Percentiles rank a stretch among this genome's conserved stretches.
phyloP scores from a whole-genome alignment of 164 flowering plant genomes.

The Akebia trifoliata region DNA sequence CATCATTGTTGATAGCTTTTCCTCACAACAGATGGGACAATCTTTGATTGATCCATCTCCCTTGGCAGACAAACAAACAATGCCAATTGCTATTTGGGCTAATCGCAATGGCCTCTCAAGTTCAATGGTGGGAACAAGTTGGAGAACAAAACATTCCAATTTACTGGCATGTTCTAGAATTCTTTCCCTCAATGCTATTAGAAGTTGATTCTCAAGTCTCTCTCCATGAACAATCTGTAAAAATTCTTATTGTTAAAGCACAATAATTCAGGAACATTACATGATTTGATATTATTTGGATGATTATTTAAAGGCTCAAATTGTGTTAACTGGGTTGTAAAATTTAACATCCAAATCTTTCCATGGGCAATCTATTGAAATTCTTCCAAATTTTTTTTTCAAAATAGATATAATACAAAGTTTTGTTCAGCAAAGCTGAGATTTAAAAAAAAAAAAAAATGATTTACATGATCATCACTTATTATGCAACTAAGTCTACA shows the following conservation, averaged over 20 bases:
- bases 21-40: constrained; percentile 82
- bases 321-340: no score
- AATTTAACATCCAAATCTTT: no score
- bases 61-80: constrained; percentile 37
- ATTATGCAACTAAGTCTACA: no score
- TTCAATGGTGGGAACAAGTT: constrained; percentile 36
- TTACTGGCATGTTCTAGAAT: constrained; percentile 47
- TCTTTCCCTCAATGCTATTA: constrained; percentile 63
- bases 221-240: constrained; percentile 51
- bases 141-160: constrained; percentile 52
- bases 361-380: no score
- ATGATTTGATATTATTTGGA: neutral
- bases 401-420: no score
- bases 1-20: constrained; percentile 55
- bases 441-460: no score
- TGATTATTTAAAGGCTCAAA: neutral
- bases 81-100: constrained; percentile 78
- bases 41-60: constrained; percentile 33
- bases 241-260: neutral
- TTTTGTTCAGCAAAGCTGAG: no score
- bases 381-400: no score
- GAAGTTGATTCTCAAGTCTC: constrained; percentile 50
- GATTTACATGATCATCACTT: no score
- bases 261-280: neutral
- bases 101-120: constrained; percentile 46